Conservation (phyloP, 2,329 filamentous ascomycete species). For the Phialocephala subalpina region DNA sequence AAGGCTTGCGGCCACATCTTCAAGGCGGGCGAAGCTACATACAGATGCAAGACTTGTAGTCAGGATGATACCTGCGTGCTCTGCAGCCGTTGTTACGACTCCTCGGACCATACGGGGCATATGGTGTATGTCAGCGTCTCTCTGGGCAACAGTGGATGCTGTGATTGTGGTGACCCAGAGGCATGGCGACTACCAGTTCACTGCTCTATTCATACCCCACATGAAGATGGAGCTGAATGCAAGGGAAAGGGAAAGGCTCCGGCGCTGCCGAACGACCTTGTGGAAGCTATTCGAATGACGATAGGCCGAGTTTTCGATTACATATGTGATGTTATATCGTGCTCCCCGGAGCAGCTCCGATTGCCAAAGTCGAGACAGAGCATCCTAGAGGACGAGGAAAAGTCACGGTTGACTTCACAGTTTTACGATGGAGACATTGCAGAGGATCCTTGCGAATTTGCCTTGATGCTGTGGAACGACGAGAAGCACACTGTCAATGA, state of each 20-base stretch:
- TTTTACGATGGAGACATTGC: slow-evolving; percentile 74
- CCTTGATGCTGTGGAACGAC: slow-evolving; percentile 94
- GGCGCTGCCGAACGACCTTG: slow-evolving; percentile 76
- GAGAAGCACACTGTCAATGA: slow-evolving; percentile 97
- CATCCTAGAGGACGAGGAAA: slow-evolving; percentile 81
- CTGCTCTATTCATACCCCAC: slow-evolving; percentile 90
- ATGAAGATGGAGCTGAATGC: slow-evolving; percentile 52
- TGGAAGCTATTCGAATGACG: slow-evolving; percentile 82
- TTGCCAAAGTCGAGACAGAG: slow-evolving; percentile 83
- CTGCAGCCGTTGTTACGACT: slow-evolving; percentile 92
- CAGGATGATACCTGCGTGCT: slow-evolving; percentile 95
- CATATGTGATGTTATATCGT: slow-evolving; percentile 97
- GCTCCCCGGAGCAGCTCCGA: slow-evolving; percentile 93
- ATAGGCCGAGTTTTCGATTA: slow-evolving; percentile 89
- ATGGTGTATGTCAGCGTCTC: slow-evolving; percentile 90
- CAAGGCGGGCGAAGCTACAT: slow-evolving; percentile 91
- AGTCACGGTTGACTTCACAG: slow-evolving; percentile 77
- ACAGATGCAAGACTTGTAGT: slow-evolving; percentile 92
- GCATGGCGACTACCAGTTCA: slow-evolving; percentile 89
- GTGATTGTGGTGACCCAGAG: slow-evolving; percentile 95
- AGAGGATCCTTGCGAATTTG: slow-evolving; percentile 77
- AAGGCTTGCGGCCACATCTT: slow-evolving; percentile 98
- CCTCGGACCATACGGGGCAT: slow-evolving; percentile 93
- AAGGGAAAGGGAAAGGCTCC: slow-evolving; percentile 67
- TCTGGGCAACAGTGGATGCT: slow-evolving; percentile 92